Percentiles rank a stretch among this genome's conserved stretches.
These are phyloP conservation scores for Pythium scleroteichum DNA, from an alignment of 352 stramenopile species.

Conservation along the genomic window DNA sequence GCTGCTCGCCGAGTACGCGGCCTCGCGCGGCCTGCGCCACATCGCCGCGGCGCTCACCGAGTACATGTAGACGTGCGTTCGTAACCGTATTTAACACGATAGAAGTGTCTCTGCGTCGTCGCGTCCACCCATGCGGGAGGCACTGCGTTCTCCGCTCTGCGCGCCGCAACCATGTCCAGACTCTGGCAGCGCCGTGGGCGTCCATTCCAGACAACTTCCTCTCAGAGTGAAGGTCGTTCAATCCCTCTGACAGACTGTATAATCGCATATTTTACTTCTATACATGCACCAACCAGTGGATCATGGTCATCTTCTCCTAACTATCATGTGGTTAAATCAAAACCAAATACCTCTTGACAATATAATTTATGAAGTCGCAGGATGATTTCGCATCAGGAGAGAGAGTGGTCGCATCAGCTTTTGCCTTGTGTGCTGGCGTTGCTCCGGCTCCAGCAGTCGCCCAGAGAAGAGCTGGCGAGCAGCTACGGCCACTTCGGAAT, in stretches of 20 bases:
- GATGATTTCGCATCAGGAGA: constrained; percentile 14
- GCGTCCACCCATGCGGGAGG: too few relatives aligned
- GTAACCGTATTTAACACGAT: constrained; percentile 27
- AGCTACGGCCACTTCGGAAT: constrained; percentile 10
- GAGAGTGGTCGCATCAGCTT: neutral
- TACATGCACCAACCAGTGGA: too few relatives aligned
- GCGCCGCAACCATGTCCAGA: too few relatives aligned
- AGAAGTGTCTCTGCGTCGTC: constrained; percentile 15
- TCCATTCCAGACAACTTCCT: neutral
- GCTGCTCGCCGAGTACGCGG: constrained; percentile 48
- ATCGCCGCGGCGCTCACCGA: constrained; percentile 45
- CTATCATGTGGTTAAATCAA: too few relatives aligned
- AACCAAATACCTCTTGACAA: too few relatives aligned
- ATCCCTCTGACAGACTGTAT: neutral
- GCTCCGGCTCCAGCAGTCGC: constrained; percentile 16
- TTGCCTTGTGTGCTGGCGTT: constrained; percentile 22
- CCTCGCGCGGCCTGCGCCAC: constrained; percentile 42
- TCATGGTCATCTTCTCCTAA: too few relatives aligned
- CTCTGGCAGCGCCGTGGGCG: neutral
- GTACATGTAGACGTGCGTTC: constrained; percentile 42
- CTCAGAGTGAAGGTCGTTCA: neutral
- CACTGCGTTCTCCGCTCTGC: too few relatives aligned
- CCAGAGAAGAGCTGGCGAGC: neutral
- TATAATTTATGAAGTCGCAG: too few relatives aligned
- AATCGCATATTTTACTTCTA: neutral